These are phyloP conservation scores for Pseudocercospora vitis DNA, from an alignment of 2,329 filamentous ascomycete species.

Conservation along the genomic window DNA sequence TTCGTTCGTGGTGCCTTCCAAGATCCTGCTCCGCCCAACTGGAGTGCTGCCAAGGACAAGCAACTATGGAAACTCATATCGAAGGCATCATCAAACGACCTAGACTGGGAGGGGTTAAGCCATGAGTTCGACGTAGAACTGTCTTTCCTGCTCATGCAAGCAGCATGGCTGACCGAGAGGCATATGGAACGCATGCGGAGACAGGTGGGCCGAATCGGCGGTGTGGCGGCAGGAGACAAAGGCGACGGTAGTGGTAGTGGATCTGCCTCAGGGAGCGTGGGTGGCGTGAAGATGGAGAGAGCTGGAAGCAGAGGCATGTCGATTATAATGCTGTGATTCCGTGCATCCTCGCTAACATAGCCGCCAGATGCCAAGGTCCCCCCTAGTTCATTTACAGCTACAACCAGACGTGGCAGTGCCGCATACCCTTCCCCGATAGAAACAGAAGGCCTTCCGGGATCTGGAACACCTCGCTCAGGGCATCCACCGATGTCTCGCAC, in stretches of 20 bases:
- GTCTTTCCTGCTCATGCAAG: slow-evolving; percentile 87
- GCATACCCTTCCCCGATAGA: slow-evolving; percentile 7
- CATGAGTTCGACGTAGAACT: slow-evolving; percentile 78
- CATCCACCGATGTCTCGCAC: slow-evolving; percentile 43
- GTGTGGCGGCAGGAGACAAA: slow-evolving; percentile 7
- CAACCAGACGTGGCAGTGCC: slow-evolving; percentile 16
- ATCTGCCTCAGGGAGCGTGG: slow-evolving; percentile 36
- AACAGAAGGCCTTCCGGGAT: slow-evolving; percentile 8
- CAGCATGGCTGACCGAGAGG: slow-evolving; percentile 87
- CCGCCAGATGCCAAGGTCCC: slow-evolving; percentile 22
- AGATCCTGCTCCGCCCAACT: slow-evolving; percentile 85
- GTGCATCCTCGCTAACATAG: neutral
- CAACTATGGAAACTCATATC: slow-evolving; percentile 88
- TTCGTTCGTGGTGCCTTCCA: slow-evolving; percentile 84
- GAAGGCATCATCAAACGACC: slow-evolving; percentile 63
- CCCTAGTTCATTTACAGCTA: slow-evolving; percentile 11
- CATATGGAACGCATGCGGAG: slow-evolving; percentile 87
- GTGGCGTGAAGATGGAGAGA: slow-evolving; percentile 52
- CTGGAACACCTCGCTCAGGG: slow-evolving; percentile 4
- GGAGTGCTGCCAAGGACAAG: slow-evolving; percentile 84
- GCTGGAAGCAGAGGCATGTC: slow-evolving; percentile 49
- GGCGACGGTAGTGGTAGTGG: slow-evolving; percentile 44
- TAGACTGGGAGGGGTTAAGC: slow-evolving; percentile 63
- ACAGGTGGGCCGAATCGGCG: slow-evolving; percentile 70
- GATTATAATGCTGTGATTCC: neutral